These are phyloP conservation scores for Populus pruinosa DNA, from an alignment of 345 rosid genomes.

Conservation along the genomic window DNA sequence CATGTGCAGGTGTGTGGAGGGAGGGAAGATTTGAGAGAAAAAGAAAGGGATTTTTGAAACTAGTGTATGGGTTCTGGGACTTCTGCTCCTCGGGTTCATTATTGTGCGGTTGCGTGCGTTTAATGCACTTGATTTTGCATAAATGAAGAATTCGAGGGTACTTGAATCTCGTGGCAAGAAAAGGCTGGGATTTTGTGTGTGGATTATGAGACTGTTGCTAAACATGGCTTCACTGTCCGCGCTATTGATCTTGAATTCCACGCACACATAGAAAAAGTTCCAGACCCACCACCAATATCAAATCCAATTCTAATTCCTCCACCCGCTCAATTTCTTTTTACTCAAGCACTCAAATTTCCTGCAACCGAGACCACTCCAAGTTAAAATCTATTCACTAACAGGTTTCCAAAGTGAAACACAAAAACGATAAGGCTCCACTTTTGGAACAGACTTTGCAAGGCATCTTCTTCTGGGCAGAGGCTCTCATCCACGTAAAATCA, in stretches of 20 bases:
- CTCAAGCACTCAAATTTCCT: conserved; percentile 73
- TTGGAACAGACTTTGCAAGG: conserved; percentile 57
- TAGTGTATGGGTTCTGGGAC: background rate
- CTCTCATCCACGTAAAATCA: conserved; percentile 71
- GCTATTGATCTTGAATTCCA: too few relatives aligned
- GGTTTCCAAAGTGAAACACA: conserved; percentile 77
- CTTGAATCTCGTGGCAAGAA: too few relatives aligned
- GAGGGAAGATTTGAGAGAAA: background rate
- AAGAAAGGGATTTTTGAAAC: background rate
- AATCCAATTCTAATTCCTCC: conserved; percentile 79
- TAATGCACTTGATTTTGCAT: background rate
- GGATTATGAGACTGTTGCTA: too few relatives aligned
- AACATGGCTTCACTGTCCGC: too few relatives aligned
- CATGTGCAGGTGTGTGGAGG: background rate
- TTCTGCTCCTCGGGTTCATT: background rate
- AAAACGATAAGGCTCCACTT: conserved; percentile 50
- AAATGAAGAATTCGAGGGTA: too few relatives aligned
- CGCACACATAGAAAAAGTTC: conserved; percentile 53
- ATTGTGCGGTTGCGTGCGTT: background rate
- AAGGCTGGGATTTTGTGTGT: too few relatives aligned
- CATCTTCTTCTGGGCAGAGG: conserved; percentile 88
- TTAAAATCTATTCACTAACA: conserved; percentile 65
- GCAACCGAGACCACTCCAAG: conserved; percentile 93
- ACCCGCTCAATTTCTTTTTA: conserved; percentile 59
- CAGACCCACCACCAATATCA: conserved; percentile 85